These are phyloP conservation scores for Phytophthora crassamura DNA, from an alignment of 352 stramenopile genomes.

Conservation along the genomic window DNA sequence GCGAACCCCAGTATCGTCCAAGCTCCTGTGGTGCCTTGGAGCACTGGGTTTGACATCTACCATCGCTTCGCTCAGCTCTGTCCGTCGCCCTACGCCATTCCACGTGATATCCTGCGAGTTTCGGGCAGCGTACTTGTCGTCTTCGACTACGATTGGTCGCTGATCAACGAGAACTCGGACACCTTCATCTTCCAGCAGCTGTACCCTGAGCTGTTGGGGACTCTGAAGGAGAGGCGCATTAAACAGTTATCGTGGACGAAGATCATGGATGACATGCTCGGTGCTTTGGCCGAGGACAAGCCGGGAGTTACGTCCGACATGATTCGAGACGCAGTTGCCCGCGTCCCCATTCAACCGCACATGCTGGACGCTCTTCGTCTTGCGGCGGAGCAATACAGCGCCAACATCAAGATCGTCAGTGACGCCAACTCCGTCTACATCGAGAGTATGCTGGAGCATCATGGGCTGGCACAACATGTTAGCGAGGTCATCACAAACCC, in stretches of 20 bases:
- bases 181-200: slow-evolving; percentile 76
- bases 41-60: slow-evolving; percentile 59
- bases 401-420: slow-evolving; percentile 74
- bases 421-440: slow-evolving; percentile 87
- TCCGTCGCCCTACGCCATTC: slow-evolving; percentile 14
- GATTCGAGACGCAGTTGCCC: slow-evolving; percentile 53
- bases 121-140: slow-evolving; percentile 55
- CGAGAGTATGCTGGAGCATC: slow-evolving; percentile 65
- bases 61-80: slow-evolving; percentile 42
- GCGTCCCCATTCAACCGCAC: slow-evolving; percentile 59
- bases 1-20: slow-evolving; percentile 35
- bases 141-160: slow-evolving; percentile 88
- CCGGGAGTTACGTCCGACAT: slow-evolving; percentile 41
- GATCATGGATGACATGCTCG: slow-evolving; percentile 75
- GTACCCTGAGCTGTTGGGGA: slow-evolving; percentile 60
- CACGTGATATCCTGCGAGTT: slow-evolving; percentile 11
- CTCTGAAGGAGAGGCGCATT: slow-evolving; percentile 35
- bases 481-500: slow-evolving; percentile 67
- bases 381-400: slow-evolving; percentile 42
- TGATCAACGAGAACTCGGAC: slow-evolving; percentile 88
- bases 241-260: slow-evolving; percentile 58
- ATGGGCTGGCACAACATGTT: slow-evolving; percentile 44
- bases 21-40: slow-evolving; percentile 55
- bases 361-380: slow-evolving; percentile 79
- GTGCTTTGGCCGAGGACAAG: slow-evolving; percentile 45